phyloP scores from a whole-genome alignment of 1,284 basidiomycete genomes.

The Fomitopsis schrenkii region DNA sequence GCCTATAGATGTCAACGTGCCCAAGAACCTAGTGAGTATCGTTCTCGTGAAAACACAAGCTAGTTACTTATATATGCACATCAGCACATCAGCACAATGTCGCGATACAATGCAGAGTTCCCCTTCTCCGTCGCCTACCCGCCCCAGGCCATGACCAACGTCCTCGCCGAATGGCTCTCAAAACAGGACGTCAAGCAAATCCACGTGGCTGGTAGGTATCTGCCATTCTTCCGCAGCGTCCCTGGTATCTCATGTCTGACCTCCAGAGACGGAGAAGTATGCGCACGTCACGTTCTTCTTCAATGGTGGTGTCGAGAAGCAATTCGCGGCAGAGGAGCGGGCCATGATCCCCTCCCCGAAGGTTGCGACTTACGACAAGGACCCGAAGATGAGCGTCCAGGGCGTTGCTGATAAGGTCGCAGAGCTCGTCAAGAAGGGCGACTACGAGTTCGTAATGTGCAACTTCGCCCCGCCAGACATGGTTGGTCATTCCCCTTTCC shows the following conservation, averaged over 20 bases:
- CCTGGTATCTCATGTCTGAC: not conserved
- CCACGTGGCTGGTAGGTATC: conserved; percentile 71
- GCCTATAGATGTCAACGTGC: conserved; percentile 79
- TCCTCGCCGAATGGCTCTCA: conserved; percentile 85
- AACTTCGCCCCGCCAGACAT: conserved; percentile 95
- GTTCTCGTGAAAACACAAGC: not conserved
- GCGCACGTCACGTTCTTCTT: conserved; percentile 97
- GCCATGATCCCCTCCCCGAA: conserved; percentile 87
- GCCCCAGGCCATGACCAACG: conserved; percentile 86
- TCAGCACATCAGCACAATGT: conserved; percentile 88
- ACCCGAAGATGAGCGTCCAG: conserved; percentile 85
- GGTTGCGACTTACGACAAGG: conserved; percentile 85
- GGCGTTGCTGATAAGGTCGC: conserved; percentile 87
- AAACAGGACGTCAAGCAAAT: conserved; percentile 78
- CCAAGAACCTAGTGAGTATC: conserved; percentile 68
- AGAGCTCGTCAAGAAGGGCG: conserved; percentile 65
- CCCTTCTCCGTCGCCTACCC: conserved; percentile 86
- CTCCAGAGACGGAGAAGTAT: conserved; percentile 86
- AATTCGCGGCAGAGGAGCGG: conserved; percentile 81
- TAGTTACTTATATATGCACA: conserved; percentile 3
- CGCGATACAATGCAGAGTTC: conserved; percentile 87
- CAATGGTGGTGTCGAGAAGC: conserved; percentile 91
- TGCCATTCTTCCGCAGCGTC: conserved; percentile 1
- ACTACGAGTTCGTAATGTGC: conserved; percentile 90
- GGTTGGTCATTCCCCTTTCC: conserved; percentile 40